A percentile compares a stretch with the other conserved stretches of the same genome.
Evolutionary conservation across 805 yeast species (phyloP).

Genomic region (Metschnikowia drakensbergensis): DNA sequence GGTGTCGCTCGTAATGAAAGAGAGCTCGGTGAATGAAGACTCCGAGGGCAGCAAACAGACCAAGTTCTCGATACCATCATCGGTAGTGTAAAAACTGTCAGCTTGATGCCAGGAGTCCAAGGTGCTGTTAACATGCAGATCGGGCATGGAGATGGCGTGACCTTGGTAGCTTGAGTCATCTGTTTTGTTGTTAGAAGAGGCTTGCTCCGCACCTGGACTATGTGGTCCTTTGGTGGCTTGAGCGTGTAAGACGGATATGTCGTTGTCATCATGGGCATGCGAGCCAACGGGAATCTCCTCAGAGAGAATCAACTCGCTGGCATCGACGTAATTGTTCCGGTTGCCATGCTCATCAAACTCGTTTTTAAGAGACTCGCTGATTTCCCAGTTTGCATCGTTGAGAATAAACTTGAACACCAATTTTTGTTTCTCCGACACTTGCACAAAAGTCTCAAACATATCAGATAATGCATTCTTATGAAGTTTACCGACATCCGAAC

Average conservation of each 20-base stretch:
- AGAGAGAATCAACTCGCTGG: constrained; percentile 21
- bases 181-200: too few relatives aligned
- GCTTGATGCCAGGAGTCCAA: background rate
- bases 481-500: constrained; percentile 18
- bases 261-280: too few relatives aligned
- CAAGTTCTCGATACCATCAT: background rate
- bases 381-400: constrained; percentile 32
- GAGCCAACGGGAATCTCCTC: background rate
- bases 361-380: constrained; percentile 21
- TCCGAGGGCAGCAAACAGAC: constrained; percentile 10
- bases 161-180: background rate
- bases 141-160: background rate
- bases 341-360: constrained; percentile 34
- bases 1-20: constrained; percentile 11
- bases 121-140: background rate
- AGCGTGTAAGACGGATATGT: too few relatives aligned
- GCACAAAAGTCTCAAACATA: constrained; percentile 21
- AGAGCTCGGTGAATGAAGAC: constrained; percentile 12
- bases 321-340: constrained; percentile 31
- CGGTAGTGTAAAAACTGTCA: background rate
- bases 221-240: too few relatives aligned
- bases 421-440: constrained; percentile 21
- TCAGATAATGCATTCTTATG: constrained; percentile 10
- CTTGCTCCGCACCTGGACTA: too few relatives aligned
- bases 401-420: constrained; percentile 38